Evolutionary conservation across 2,329 filamentous ascomycete species (phyloP), one percentile per base, ranked within the genome.

Genomic region (Drechslera avenae): DNA sequence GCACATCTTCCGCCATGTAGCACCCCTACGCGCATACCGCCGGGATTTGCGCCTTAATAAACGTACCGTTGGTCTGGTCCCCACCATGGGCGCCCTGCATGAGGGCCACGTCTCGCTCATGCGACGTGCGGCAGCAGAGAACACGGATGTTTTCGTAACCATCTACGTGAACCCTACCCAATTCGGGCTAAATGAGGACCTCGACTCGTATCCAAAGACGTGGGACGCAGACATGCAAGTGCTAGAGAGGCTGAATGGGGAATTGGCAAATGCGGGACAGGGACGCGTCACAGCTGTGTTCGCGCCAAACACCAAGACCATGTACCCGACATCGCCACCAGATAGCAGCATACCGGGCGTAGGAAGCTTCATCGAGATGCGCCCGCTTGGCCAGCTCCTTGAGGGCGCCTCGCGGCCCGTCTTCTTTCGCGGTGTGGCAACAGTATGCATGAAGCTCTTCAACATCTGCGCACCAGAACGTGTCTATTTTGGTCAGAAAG

Each of bases 61-160:
- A 63, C 84, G 87, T 50, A 86, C 86, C 36, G 86, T 99, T 50
- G 91, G 89, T 52, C 85, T 99, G 21, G 91, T 99, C 30, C 94
- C 94, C 1, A 99, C 94, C 26, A 97, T 99, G 94, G 94, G 94
- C 56, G 94, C 94, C 41, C 82, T 99, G n/a, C 94, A 99, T 74
- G 83, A 86, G 47, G 94, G 94, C 33, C 94, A 99, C 75, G 76
- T 96, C 43, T 89, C 89, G 3, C 83, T 99, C 17, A 88, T 96
- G 66, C 88, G 90, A 52, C 83, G 86, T 62, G 94, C 94, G 3
- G 92, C 92, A 1, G 79, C 81, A 39, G 90, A 96, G 65, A 94
- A 91, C 76, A 88, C 89, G 59, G 84, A 91, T 63, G 89, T 97
- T 49, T 86, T 97, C 55, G 89, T 99, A 48, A 91, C 88, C 69